Base-by-base conservation (phyloP, 176 grass and related monocot species). In the Puya raimondii region DNA sequence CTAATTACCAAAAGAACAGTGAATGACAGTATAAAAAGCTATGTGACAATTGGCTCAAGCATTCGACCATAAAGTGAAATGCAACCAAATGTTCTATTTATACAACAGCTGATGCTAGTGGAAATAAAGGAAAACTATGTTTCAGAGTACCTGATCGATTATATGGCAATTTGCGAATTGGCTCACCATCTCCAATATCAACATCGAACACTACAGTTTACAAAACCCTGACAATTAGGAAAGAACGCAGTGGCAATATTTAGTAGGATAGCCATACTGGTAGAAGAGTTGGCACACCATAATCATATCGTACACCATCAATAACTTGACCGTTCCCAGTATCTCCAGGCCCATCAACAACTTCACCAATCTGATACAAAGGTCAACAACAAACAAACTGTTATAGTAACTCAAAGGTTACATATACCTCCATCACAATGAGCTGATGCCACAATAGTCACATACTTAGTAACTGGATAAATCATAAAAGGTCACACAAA, bases 141-240 rank as follows among this genome's bases (percentile, higher is more conserved):
- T 61, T 61, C 33, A 42, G 59, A 49, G 68, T 88, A 99, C 94
- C 94, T 85, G 89, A 83, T 65, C 70, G 71, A 68, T 99, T 99
- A 78, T 93, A 99, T 50, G 94, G 94, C n/a, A 99, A 79, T 71
- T 99, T 99, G 20, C 94, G 51, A 33, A 88, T 79, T 11, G 94
- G 94, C 57, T 93, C 86, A 58, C 94, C 94, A 80, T 99, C 94
- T 73, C 84, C 94, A 86, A 99, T 99, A 73, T 99, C 94, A 82
- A 99, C 94, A 80, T 93, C 86, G 82, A 99, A 99, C 81, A 99
- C 94, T 99, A 74, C 58, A 85, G 0, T 61, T 16, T 56, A 56
- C 17, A 53, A 61, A 66, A 75, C 11, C 23, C 59, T 51, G 3
- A 47, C 16, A 61, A 61, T 42, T 42, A 75, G 23, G 15, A 3